Base-by-base conservation (phyloP, 345 rosid species). In the Xanthoceras sorbifolium region DNA sequence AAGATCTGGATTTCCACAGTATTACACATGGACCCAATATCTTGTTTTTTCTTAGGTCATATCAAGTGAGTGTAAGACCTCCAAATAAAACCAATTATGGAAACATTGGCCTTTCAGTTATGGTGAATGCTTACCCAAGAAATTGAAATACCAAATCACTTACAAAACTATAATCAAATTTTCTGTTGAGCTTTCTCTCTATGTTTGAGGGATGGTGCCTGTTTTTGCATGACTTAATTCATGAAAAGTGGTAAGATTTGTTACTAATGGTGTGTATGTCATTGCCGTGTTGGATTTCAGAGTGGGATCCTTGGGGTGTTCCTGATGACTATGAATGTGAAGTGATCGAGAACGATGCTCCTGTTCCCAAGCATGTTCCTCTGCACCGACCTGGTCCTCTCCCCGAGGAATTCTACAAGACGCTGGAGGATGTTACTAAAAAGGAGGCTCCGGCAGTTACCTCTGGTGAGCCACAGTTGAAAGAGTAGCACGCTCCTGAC, bases 231-330 rank as follows among this genome's bases (percentile, higher is more conserved):
- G 38, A 20, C 32, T 59, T 61, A 4, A 67, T 62, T 6, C 55
- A 55, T 76, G 25, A 22, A 72, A 63, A 31, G 31, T 23, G 32
- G 36, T 34, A 40, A 69, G 52, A 34, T 64, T 67, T 55, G 31
- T 55, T 52, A 14, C 65, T 66, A 34, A 40, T 44, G 26, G 7
- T 25, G 63, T 31, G 23, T 17, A 5, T 64, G 36, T 15, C 14
- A 50, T 15, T 32, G 29, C 54, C 59, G 0, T 57, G 12, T 69
- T 81, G 9, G 72, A 50, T 70, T 60, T 82, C 91, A 96, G 98
- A 96, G 80, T 93, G 97, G 98, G 95, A 92, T 84, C 98, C 98
- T 67, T 92, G 98, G 98, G 98, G 94, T 77, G 94, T 93, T 84
- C 94, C 97, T 38, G 98, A 97, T 44, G 99, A 94, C 82, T 89